Base-by-base conservation (phyloP, 495 filamentous ascomycete genomes). In the Neurospora sp. region DNA sequence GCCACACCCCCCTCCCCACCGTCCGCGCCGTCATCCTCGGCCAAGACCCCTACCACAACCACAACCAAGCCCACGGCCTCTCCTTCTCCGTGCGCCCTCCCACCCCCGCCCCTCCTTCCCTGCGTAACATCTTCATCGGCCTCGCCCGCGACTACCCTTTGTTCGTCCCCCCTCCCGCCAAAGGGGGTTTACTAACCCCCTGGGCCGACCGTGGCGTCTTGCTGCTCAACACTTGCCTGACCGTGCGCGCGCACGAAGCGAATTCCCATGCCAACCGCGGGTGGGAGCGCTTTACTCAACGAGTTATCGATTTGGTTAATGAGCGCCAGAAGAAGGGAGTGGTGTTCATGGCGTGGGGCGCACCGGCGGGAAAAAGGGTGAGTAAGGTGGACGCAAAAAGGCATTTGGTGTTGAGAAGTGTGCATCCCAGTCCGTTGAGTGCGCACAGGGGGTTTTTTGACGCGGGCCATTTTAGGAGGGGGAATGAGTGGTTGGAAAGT, bases 11-110 rank as follows among this genome's bases (percentile, higher is more conserved):
- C 37, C 88, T 98, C 71, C 82, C 90, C 83, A 91, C 83, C 2
- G 94, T 98, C 72, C 96, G 95, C 78, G 90, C 89, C 68, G 93
- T 99, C 9, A 92, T 99, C 80, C 77, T 98, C 59, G 96, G 96
- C 74, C 96, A 99, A 83, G 96, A 99, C 81, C 96, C 96, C 6
- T 99, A 99, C 81, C 96, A 98, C 84, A 96, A 96, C 80, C 76
- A 86, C 82, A 96, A 97, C 83, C 96, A 99, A 87, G 96, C 96
- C 41, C 95, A 97, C 82, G 96, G 96, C 35, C 89, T 99, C 66
- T 92, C 90, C 80, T 99, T 99, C 88, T 97, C 93, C 20, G 94
- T 98, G 70, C 93, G 91, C 0, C 89, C 96, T 0, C 96, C 96
- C 0, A 97, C 93, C 0, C 88, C 87, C 6, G 94, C 94, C 1